Base-by-base conservation (phyloP, 2,329 filamentous ascomycete genomes). In the Exophiala dermatitidis region DNA sequence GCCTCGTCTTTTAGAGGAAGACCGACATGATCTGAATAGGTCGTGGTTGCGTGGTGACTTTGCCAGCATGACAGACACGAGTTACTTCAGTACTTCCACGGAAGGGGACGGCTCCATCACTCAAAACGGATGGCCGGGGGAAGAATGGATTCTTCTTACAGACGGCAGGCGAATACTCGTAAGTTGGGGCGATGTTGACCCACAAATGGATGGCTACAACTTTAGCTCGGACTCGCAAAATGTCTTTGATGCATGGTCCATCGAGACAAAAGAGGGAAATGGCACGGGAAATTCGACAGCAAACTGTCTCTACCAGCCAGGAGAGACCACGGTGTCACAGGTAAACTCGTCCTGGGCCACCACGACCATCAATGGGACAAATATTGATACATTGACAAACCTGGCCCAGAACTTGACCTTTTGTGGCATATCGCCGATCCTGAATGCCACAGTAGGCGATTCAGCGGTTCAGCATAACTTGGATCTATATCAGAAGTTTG, bases 71-170 rank as follows among this genome's bases (percentile, higher is more conserved):
- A 59, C 54, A 26, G 57, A 59, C 19, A 59, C 67, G 2, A 72
- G 74, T 28, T 86, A 83, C 60, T 82, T 79, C 53, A 69, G 68
- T 4, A 69, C 71, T 1, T 40, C 36, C 9, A 30, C 47, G 7
- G 37, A 36, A 5, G 43, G 12, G 8, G 7, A 34, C 19, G 63
- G 73, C 5, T 60, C 69, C 38, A 45, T 60, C 7, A 84, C 81
- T 0, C 63, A 71, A 0, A 74, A 82, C 66, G 83, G 83, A 7
- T 86, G 83, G 83, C 83, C 83, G 0, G 77, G 75, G n/a, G 77
- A 80, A 59, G 72, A 74, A 19, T 82, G 75, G 59, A 66, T 84
- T 33, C 78, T 82, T 59, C 73, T 83, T 42, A 69, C 72, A 1
- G 69, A 73, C 44, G 71, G 72, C n/a, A 75, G 75, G 58, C 72